A percentile compares a stretch with the other conserved stretches of the same genome.
Evolutionary conservation across 2,329 filamentous ascomycete genomes (phyloP).

Genomic region (Eutypella sp.): DNA sequence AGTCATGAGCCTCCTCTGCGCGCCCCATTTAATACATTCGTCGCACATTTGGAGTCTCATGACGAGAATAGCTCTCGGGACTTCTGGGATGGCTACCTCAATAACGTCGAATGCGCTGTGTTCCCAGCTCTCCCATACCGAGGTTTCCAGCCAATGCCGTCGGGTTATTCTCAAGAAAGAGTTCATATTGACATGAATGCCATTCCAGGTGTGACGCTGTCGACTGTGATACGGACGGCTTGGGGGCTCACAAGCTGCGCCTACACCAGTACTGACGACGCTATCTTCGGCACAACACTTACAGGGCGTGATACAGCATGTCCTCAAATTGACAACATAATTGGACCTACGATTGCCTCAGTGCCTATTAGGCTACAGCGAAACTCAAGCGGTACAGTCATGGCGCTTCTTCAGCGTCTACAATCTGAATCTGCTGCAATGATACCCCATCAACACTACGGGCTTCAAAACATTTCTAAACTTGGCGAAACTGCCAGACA

Average conservation of each 20-base stretch:
- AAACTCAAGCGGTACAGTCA: background rate
- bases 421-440: background rate
- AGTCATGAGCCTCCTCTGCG: background rate
- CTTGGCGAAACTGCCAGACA: background rate
- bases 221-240: background rate
- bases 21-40: background rate
- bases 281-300: background rate
- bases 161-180: background rate
- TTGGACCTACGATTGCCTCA: background rate
- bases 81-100: background rate
- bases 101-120: background rate
- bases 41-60: background rate
- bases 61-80: background rate
- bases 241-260: background rate
- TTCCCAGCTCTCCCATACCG: background rate
- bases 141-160: background rate
- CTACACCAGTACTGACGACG: background rate
- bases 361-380: background rate
- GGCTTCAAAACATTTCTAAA: background rate
- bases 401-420: background rate
- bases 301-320: background rate
- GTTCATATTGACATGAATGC: background rate
- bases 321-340: background rate
- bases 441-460: background rate
- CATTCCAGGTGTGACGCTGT: background rate